These are phyloP conservation scores for Trifolium subterraneum DNA, from an alignment of 306 rosid species.

Conservation along the genomic window DNA sequence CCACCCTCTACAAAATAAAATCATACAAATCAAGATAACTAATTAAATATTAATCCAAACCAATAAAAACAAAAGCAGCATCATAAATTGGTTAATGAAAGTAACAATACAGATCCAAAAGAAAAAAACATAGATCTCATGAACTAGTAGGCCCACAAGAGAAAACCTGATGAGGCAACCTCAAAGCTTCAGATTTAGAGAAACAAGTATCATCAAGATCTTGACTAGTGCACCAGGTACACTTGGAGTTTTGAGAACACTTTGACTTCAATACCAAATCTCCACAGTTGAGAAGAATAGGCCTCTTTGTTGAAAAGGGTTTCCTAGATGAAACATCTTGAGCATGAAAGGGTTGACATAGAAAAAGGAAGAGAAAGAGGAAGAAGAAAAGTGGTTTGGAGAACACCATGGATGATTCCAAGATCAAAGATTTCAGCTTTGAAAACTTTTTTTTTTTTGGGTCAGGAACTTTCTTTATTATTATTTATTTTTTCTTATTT, in stretches of 20 bases:
- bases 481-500: background rate
- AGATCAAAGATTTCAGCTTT: conserved; percentile 26
- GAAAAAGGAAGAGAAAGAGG: conserved; percentile 35
- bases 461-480: background rate
- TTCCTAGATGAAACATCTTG: conserved; percentile 35
- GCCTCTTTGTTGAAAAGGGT: conserved; percentile 34
- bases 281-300: conserved; percentile 53
- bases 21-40: background rate
- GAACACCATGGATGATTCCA: background rate
- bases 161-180: conserved; percentile 82
- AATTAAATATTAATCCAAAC: background rate
- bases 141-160: conserved; percentile 60
- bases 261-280: conserved; percentile 49
- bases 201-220: conserved; percentile 83
- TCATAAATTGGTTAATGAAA: background rate
- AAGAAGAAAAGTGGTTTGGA: conserved; percentile 12
- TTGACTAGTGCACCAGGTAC: conserved; percentile 88
- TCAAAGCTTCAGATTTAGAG: conserved; percentile 67
- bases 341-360: conserved; percentile 40
- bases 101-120: background rate
- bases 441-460: background rate
- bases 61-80: background rate
- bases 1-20: background rate
- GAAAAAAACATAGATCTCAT: conserved; percentile 41
- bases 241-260: conserved; percentile 67